phyloP scores from a whole-genome alignment of 768 basidiomycete species.

The Phylloporus sp. region DNA sequence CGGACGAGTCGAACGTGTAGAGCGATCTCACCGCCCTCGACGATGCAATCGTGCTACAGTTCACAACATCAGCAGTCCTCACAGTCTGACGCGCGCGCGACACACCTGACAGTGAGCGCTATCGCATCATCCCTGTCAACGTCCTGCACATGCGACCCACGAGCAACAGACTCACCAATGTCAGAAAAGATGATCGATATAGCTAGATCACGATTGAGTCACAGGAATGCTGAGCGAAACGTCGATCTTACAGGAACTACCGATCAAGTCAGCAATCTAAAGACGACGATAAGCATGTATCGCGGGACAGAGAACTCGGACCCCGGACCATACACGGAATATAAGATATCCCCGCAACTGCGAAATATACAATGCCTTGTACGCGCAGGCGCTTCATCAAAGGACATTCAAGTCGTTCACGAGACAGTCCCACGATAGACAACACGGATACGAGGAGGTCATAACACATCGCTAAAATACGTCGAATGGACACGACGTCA shows the following conservation, averaged over 20 bases:
- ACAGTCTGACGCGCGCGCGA: neutral
- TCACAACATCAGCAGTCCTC: neutral
- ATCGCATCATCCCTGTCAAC: neutral
- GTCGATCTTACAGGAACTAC: constrained; percentile 3
- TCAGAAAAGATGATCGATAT: neutral
- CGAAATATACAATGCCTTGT: constrained; percentile 19
- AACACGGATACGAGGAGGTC: constrained; percentile 20
- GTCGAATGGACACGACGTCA: neutral
- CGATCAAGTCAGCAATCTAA: constrained; percentile 7
- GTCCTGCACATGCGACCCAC: neutral
- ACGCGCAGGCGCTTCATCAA: constrained; percentile 12
- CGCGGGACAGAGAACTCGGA: neutral
- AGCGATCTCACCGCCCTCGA: constrained; percentile 13
- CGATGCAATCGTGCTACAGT: constrained; percentile 6
- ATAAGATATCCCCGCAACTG: constrained; percentile 9
- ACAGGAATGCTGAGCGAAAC: neutral
- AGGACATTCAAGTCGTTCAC: constrained; percentile 4
- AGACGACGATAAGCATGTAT: neutral
- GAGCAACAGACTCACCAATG: constrained; percentile 3
- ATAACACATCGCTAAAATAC: constrained; percentile 10
- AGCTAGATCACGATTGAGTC: constrained; percentile 1
- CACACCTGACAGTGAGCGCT: constrained; percentile 13
- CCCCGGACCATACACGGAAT: constrained; percentile 9
- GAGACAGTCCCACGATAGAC: constrained; percentile 14
- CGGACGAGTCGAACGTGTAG: neutral